These are phyloP conservation scores for Priceomyces medius DNA, from an alignment of 805 yeast genomes.

Conservation along the genomic window DNA sequence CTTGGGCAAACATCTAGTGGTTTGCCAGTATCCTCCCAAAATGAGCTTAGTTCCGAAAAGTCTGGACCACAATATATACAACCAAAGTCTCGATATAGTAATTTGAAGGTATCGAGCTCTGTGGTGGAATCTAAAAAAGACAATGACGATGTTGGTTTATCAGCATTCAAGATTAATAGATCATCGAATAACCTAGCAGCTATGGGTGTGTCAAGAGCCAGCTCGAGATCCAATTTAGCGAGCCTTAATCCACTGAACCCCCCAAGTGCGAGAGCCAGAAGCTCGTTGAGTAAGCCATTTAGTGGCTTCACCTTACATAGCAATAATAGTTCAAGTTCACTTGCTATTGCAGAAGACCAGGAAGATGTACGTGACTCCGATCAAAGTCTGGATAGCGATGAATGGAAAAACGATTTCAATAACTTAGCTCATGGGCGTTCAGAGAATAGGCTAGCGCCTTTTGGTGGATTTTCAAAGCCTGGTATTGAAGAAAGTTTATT, in stretches of 20 bases:
- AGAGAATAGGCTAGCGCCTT: constrained; percentile 50
- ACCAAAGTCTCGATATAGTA: constrained; percentile 43
- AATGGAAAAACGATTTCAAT: constrained; percentile 23
- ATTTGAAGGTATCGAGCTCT: constrained; percentile 25
- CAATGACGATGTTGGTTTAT: constrained; percentile 31
- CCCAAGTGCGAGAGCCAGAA: constrained; percentile 10
- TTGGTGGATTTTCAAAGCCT: constrained; percentile 73
- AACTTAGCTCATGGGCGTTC: constrained; percentile 27
- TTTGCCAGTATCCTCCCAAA: constrained; percentile 5
- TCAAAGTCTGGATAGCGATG: constrained; percentile 8
- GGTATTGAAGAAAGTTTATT: constrained; percentile 48
- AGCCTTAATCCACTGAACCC: constrained; percentile 6
- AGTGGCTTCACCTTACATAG: constrained; percentile 20
- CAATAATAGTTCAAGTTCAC: constrained; percentile 29
- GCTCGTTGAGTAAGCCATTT: constrained; percentile 16
- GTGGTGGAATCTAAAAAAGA: constrained; percentile 35
- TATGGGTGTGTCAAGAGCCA: constrained; percentile 10
- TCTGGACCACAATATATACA: constrained; percentile 38
- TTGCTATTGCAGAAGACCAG: constrained; percentile 32
- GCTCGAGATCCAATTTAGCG: constrained; percentile 15
- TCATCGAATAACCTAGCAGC: constrained; percentile 24
- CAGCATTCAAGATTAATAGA: constrained; percentile 36
- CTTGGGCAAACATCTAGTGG: constrained; percentile 4
- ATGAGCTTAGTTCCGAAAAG: constrained; percentile 29
- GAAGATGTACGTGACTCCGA: constrained; percentile 13